Base-by-base conservation (phyloP, 345 rosid genomes). In the Rhodamnia rubescens region DNA sequence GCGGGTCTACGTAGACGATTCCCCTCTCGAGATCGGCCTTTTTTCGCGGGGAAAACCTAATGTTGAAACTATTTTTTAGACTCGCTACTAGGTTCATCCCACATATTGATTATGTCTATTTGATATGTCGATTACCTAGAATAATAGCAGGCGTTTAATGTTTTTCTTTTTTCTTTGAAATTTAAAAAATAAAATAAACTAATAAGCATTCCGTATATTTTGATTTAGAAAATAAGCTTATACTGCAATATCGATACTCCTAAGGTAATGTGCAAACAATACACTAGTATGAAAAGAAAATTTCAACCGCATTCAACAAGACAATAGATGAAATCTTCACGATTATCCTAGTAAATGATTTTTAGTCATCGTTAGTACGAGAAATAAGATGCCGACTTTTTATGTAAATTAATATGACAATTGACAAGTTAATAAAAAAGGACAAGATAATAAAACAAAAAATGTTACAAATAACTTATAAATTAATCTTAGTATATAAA, bases 211-310 rank as follows among this genome's bases (percentile, higher is more conserved):
- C 22, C 11, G 1, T 18, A 8, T 69, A 8, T 61, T 69, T 69
- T 8, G 24, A 4, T 32, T 32, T 4, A 4, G 44, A 32, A 32
- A 18, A 69, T 32, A 32, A 32, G 12, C 44, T 69, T 1, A 2
- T 5, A 69, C 4, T 16, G 44, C 24, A 0, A 32, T 7, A 32
- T 21, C 5, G 10, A 5, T 1, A 7, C 20, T 13, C 4, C 32
- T 9, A 0, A 1, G 0, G 2, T 18, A 27, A 13, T 6, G 27
- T n/a, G 20, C 40, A 6, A 2, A 59, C 40, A 14, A 59, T 6
- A 29, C 18, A 3, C 4, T 27, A 59, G 18, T 59, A 59, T 3
- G 13, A 27, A n/a, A 27, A 14, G 4, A 27, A n/a, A 59, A 59
- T 10, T 13, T 13, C 2, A 59, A 27, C 27, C 40, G 1, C 29